A percentile compares a stretch with the other conserved stretches of the same genome.
phyloP scores from a whole-genome alignment of 805 yeast species.

The Ogataea naganishii region DNA sequence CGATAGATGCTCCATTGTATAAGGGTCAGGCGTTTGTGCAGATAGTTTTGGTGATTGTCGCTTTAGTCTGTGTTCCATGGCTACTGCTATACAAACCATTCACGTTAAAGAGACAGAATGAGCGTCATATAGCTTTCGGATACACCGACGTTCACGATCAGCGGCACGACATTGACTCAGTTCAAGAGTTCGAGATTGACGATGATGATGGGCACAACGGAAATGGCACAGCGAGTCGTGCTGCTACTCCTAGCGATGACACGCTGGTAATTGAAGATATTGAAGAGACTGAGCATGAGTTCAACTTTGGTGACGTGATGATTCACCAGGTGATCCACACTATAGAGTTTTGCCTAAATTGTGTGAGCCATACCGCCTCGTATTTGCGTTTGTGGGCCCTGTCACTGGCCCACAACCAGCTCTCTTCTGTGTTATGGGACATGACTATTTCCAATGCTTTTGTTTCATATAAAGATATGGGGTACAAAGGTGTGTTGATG shows the following conservation, averaged over 20 bases:
- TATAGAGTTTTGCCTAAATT: constrained; percentile 92
- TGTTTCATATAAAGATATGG: constrained; percentile 39
- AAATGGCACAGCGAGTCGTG: no score
- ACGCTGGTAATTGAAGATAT: constrained; percentile 30
- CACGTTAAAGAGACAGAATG: constrained; percentile 38
- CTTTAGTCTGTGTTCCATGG: constrained; percentile 90
- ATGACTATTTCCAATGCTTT: constrained; percentile 88
- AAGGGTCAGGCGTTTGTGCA: constrained; percentile 76
- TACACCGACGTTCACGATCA: constrained; percentile 37
- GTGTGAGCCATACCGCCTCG: constrained; percentile 98
- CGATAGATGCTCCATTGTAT: constrained; percentile 70
- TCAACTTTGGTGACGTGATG: constrained; percentile 86
- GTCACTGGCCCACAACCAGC: constrained; percentile 93
- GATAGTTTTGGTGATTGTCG: constrained; percentile 60
- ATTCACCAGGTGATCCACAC: constrained; percentile 97
- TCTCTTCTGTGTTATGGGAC: constrained; percentile 90
- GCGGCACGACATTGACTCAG: constrained; percentile 12
- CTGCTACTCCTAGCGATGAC: not conserved
- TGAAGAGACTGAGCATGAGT: constrained; percentile 46
- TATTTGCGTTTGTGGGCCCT: constrained; percentile 95
- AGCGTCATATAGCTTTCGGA: constrained; percentile 38
- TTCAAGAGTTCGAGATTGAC: constrained; percentile 3
- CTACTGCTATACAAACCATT: constrained; percentile 78
- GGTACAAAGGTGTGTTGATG: constrained; percentile 58
- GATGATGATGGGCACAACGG: constrained; percentile 1